Evolutionary conservation across 805 yeast genomes (phyloP).

Genomic region (Saccharomyces jurei): DNA sequence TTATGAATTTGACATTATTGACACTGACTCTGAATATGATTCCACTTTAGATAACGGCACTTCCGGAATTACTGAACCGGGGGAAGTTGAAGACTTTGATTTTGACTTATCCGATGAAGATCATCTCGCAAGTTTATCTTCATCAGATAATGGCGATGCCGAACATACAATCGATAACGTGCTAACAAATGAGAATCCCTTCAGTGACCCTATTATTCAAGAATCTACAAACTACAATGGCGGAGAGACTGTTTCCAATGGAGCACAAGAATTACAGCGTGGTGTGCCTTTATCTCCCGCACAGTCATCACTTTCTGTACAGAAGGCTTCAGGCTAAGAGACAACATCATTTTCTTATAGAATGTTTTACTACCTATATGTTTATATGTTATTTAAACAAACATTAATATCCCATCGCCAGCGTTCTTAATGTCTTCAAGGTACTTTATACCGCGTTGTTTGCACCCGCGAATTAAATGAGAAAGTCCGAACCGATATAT

Average conservation of each 20-base stretch:
- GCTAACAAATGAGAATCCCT: neutral
- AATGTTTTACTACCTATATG: neutral
- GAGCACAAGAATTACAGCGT: neutral
- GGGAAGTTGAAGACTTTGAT: constrained; percentile 26
- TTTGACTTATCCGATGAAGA: constrained; percentile 31
- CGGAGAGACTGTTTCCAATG: neutral
- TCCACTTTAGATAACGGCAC: constrained; percentile 21
- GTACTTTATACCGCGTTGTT: neutral
- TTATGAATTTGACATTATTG: constrained; percentile 70
- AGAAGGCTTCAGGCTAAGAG: neutral
- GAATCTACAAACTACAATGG: neutral
- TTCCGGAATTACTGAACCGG: constrained; percentile 8
- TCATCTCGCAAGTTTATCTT: constrained; percentile 4
- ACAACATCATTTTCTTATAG: neutral
- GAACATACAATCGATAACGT: neutral
- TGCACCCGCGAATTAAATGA: neutral
- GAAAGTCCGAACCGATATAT: neutral
- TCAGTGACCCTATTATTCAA: neutral
- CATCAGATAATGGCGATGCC: neutral
- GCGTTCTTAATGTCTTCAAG: neutral
- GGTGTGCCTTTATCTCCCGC: neutral
- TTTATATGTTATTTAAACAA: neutral
- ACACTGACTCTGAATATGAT: constrained; percentile 44
- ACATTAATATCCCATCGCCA: neutral
- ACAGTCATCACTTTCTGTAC: neutral